Evolutionary conservation across 805 yeast genomes (phyloP).

Genomic region (Wickerhamomyces xylosicus): DNA sequence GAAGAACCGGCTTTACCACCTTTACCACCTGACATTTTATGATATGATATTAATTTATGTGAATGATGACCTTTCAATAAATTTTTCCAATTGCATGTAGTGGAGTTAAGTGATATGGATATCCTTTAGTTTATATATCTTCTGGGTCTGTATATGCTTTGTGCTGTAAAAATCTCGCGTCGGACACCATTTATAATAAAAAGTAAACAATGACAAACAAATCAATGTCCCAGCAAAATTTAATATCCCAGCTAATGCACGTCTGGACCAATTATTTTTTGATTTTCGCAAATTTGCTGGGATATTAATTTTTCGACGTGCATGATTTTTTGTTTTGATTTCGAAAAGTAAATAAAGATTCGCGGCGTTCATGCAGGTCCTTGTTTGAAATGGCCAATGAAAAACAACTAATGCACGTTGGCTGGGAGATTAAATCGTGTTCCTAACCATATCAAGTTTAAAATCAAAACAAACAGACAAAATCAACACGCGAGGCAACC

Average conservation of each 20-base stretch:
- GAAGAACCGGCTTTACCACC: conserved; percentile 92
- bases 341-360: neutral
- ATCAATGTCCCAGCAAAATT: neutral
- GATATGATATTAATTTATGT: conserved; percentile 8
- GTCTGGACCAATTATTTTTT: neutral
- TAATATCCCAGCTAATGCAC: neutral
- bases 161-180: neutral
- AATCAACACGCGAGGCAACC: neutral
- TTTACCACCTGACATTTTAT: conserved; percentile 57
- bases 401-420: no score
- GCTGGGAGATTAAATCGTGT: neutral
- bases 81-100: no score
- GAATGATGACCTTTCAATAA: neutral
- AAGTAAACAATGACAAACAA: neutral
- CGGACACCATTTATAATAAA: neutral
- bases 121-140: neutral
- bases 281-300: neutral
- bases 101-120: no score
- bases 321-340: neutral
- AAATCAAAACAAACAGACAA: neutral
- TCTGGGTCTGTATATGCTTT: no score
- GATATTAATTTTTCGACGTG: neutral
- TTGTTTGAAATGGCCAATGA: no score
- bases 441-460: neutral
- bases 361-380: no score